Evolutionary conservation across 768 basidiomycete species (phyloP).

Genomic region (Hypholoma sublateritium): DNA sequence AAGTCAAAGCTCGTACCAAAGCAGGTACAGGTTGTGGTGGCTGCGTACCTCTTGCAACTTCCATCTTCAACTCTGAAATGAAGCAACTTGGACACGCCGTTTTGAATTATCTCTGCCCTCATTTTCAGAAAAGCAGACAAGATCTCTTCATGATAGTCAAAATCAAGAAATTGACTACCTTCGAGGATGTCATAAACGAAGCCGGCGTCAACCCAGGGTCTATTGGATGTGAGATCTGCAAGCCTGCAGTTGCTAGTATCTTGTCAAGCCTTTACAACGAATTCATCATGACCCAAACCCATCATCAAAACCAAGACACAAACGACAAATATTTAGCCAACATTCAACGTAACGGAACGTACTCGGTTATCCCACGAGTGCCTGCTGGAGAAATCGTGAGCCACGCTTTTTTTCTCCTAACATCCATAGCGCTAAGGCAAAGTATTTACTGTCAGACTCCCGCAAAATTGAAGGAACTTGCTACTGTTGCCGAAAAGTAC

Average conservation of each 20-base stretch:
- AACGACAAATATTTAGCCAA: constrained; percentile 73
- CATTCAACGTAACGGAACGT: constrained; percentile 71
- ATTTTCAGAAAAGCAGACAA: constrained; percentile 62
- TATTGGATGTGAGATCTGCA: constrained; percentile 74
- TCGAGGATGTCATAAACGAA: constrained; percentile 50
- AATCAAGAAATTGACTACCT: constrained; percentile 60
- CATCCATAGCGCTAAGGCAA: not conserved
- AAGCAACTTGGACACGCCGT: constrained; percentile 61
- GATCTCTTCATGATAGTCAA: constrained; percentile 70
- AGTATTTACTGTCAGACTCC: constrained; percentile 39
- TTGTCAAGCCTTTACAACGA: constrained; percentile 56
- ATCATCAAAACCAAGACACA: constrained; percentile 72
- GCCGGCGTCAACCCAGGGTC: constrained; percentile 47
- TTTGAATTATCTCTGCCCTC: constrained; percentile 61
- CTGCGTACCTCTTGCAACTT: constrained; percentile 55
- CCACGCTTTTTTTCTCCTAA: not conserved
- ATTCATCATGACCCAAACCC: constrained; percentile 58
- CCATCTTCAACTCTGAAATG: constrained; percentile 57
- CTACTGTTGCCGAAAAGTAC: constrained; percentile 67
- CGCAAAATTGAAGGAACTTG: constrained; percentile 63
- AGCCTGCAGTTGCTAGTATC: constrained; percentile 62
- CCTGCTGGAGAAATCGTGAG: constrained; percentile 59
- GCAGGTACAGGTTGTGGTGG: constrained; percentile 75
- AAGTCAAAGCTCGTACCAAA: constrained; percentile 67
- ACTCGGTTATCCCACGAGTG: constrained; percentile 71